A percentile compares a stretch with the other conserved stretches of the same genome.
Evolutionary conservation across 768 basidiomycete genomes (phyloP).

Genomic region (Psilocybe subaeruginosa): DNA sequence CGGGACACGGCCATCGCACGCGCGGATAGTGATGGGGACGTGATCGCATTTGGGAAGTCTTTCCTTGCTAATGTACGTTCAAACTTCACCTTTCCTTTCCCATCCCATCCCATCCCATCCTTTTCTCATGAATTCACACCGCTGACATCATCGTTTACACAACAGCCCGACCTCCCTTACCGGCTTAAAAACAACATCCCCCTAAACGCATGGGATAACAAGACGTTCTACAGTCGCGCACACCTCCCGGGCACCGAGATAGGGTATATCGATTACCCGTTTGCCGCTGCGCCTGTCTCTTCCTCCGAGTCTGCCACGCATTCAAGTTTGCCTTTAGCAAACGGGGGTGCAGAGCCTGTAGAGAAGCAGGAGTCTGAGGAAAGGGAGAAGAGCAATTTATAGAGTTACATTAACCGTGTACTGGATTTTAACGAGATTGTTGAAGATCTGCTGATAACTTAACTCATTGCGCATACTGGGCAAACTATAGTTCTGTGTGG

Average conservation of each 20-base stretch:
- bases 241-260: background rate
- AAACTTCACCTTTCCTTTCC: background rate
- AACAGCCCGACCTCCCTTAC: constrained; percentile 46
- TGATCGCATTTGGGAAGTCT: constrained; percentile 33
- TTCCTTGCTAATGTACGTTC: constrained; percentile 36
- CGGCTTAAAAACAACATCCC: constrained; percentile 33
- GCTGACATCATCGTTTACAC: background rate
- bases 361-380: too few relatives aligned
- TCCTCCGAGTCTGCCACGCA: too few relatives aligned
- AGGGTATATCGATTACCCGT: constrained; percentile 37
- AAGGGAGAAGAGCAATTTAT: too few relatives aligned
- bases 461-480: too few relatives aligned
- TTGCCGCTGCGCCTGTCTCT: constrained; percentile 6
- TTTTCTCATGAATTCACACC: too few relatives aligned
- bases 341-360: too few relatives aligned
- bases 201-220: background rate
- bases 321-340: too few relatives aligned
- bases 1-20: constrained; percentile 38
- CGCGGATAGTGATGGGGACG: constrained; percentile 36
- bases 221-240: background rate
- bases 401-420: too few relatives aligned
- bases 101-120: too few relatives aligned
- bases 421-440: too few relatives aligned
- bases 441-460: too few relatives aligned
- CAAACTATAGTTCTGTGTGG: too few relatives aligned